A percentile compares a stretch with the other conserved stretches of the same genome.
Conservation (phyloP, 148 eudicot genomes). For the Rhododendron simsii region DNA sequence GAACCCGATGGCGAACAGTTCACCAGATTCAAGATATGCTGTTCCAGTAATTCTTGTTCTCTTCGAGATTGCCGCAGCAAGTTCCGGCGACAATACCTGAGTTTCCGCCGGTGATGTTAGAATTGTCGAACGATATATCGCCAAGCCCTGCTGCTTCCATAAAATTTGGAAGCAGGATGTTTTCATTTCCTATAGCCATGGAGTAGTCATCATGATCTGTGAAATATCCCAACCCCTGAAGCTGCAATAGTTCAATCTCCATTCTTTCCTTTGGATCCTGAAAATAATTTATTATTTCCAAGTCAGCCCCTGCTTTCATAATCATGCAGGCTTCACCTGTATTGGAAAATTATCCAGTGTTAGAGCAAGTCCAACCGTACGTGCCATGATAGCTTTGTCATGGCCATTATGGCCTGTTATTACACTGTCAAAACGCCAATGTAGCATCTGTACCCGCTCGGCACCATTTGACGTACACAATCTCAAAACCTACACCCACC, state of each 20-base stretch:
- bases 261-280: background rate
- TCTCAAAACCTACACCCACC: too few species aligned
- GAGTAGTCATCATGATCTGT: background rate
- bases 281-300: background rate
- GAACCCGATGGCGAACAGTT: background rate
- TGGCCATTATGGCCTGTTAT: too few species aligned
- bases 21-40: background rate
- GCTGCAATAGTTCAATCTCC: background rate
- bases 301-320: background rate
- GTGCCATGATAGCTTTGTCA: too few species aligned
- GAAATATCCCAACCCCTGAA: background rate
- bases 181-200: background rate
- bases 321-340: background rate
- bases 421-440: too few species aligned
- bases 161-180: background rate
- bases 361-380: too few species aligned
- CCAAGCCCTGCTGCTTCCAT: background rate
- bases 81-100: background rate
- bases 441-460: too few species aligned
- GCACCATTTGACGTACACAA: too few species aligned
- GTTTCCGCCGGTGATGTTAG: background rate
- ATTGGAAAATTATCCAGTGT: background rate
- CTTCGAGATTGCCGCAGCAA: background rate
- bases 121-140: conserved; percentile 3
- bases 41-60: conserved; percentile 12